These are phyloP conservation scores for Globisporangium paddicum DNA, from an alignment of 352 stramenopile genomes.

Conservation along the genomic window DNA sequence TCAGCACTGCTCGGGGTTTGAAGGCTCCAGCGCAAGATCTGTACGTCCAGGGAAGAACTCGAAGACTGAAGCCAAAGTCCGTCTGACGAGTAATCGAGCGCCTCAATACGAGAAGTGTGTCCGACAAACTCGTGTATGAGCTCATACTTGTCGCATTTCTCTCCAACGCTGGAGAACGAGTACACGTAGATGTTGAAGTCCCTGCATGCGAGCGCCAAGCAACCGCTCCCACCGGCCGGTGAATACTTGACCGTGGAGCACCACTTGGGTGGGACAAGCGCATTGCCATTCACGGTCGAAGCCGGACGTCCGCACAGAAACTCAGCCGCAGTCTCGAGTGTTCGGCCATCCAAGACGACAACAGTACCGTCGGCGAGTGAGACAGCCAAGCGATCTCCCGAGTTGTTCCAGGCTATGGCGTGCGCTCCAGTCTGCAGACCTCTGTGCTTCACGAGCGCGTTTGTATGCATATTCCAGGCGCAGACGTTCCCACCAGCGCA, in stretches of 20 bases:
- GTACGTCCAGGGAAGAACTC: constrained; percentile 39
- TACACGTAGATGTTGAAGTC: constrained; percentile 84
- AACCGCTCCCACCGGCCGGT: constrained; percentile 12
- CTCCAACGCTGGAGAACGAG: background rate
- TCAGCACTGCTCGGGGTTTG: constrained; percentile 9
- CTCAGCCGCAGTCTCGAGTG: constrained; percentile 13
- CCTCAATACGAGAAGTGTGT: constrained; percentile 51
- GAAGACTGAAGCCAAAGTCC: constrained; percentile 60
- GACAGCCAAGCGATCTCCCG: constrained; percentile 30
- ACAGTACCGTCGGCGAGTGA: constrained; percentile 38
- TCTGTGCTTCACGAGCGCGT: constrained; percentile 20
- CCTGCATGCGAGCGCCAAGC: constrained; percentile 44
- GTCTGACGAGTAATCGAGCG: constrained; percentile 69
- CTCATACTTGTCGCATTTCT: constrained; percentile 25
- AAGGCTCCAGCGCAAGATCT: constrained; percentile 71
- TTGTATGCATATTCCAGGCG: constrained; percentile 38
- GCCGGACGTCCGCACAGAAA: constrained; percentile 17
- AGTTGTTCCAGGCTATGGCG: constrained; percentile 39
- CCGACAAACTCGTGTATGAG: constrained; percentile 53
- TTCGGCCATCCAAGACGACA: constrained; percentile 30
- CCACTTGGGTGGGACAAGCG: constrained; percentile 31
- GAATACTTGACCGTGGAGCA: constrained; percentile 53
- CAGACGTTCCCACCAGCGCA: constrained; percentile 27
- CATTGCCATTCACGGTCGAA: constrained; percentile 3
- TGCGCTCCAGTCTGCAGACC: constrained; percentile 8